Percentiles rank a stretch among this genome's conserved stretches.
phyloP scores from a whole-genome alignment of 257 asterid genomes.

The Fraxinus anomala region DNA sequence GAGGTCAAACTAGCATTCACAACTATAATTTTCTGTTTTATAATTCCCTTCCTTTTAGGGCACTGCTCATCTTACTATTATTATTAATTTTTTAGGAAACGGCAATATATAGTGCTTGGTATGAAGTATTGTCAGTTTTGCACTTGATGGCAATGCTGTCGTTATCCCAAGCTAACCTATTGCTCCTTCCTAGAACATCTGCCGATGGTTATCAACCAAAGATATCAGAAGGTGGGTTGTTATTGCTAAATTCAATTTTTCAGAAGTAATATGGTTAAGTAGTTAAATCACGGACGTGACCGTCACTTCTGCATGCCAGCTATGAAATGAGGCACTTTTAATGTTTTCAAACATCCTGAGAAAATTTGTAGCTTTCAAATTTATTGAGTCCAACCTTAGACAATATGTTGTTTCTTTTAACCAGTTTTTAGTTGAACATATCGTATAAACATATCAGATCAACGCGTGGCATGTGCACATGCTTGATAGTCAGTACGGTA shows the following conservation, averaged over 20 bases:
- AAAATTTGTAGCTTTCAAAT: background rate
- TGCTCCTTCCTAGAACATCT: conserved; percentile 90
- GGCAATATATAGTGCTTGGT: conserved; percentile 85
- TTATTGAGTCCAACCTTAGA: background rate
- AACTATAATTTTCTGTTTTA: conserved; percentile 18
- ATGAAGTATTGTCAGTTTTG: conserved; percentile 85
- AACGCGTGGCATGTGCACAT: background rate
- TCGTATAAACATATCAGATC: background rate
- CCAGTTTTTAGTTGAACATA: background rate
- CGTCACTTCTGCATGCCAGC: no score
- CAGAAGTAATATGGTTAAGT: conserved; percentile 9
- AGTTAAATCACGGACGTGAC: background rate
- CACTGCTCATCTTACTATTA: conserved; percentile 23
- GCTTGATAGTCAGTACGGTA: background rate
- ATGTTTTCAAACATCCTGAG: background rate
- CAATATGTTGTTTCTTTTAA: background rate
- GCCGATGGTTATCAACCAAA: conserved; percentile 82
- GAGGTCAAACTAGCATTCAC: conserved; percentile 58
- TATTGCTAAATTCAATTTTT: conserved; percentile 16
- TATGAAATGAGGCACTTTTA: no score
- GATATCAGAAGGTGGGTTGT: conserved; percentile 85
- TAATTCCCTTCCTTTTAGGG: conserved; percentile 23
- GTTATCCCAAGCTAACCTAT: conserved; percentile 75
- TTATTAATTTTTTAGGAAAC: conserved; percentile 65
- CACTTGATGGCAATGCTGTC: conserved; percentile 96